Evolutionary conservation across 106 monocot genomes (phyloP), one percentile per base, ranked within the genome.

Genomic region (Dendrobium officinale): DNA sequence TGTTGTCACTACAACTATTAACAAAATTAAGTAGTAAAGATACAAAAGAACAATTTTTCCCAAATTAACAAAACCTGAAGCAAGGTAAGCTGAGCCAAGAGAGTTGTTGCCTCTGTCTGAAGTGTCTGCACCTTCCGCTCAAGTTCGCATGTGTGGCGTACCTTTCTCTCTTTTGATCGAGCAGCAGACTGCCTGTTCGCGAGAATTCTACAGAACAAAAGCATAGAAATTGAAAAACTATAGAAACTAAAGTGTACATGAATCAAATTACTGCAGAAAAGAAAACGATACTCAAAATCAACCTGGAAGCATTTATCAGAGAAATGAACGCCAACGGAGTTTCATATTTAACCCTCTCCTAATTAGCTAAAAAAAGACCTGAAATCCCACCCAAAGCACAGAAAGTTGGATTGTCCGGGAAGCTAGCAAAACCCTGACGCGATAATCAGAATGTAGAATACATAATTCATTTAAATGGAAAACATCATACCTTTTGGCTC

Each of bases 141-240:
- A 31, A 92, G 86, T 77, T 92, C 90, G 19, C 85, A 67, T 19
- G 92, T 88, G 66, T 92, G 90, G 15, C 73, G 81, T 72, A 89
- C 78, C 82, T 92, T 92, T 79, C 90, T 85, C 76, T 92, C 92
- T 79, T 92, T 92, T 9, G 90, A 92, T 37, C 92, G 54, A 40
- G 92, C 90, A 47, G 90, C 90, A 22, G 92, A 92, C 75, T 88
- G 92, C 72, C 90, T 90, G 85, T 92, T 92, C 40, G 92, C 92
- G 24, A 92, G 86, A 55, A 90, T 90, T 79, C 90, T 92, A 72
- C 44, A 82, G 11, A 33, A 75, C 9, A 77, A 67, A 77, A 77
- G 9, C 2, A 42, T 33, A 37, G 15, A 51, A 13, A 51, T 51
- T 51, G 37, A 27, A 70, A 27, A 15, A 75, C 27, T 10, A 61